Evolutionary conservation across 148 eudicot species (phyloP).

Genomic region (Fagopyrum homotropicum): DNA sequence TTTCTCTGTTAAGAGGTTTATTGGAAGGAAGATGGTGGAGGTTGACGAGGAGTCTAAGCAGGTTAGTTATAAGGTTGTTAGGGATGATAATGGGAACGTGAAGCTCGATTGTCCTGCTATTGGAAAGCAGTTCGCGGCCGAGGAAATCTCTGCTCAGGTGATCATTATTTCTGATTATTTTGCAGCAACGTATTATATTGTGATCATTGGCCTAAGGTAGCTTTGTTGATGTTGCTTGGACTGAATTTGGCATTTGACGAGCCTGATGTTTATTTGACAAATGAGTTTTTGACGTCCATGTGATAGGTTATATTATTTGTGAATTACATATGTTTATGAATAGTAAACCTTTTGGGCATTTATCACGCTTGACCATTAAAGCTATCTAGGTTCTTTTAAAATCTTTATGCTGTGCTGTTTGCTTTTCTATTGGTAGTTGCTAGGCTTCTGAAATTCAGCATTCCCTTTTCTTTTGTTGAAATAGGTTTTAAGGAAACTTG

Average conservation of each 20-base stretch:
- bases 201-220: not conserved
- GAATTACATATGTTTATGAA: not conserved
- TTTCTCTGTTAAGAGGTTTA: slow-evolving; percentile 87
- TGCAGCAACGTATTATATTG: not conserved
- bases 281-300: not conserved
- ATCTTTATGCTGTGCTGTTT: not conserved
- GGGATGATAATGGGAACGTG: slow-evolving; percentile 90
- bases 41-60: slow-evolving; percentile 96
- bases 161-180: not conserved
- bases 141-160: slow-evolving; percentile 97
- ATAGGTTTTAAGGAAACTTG: slow-evolving; percentile 93
- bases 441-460: not conserved
- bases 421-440: too few relatives aligned
- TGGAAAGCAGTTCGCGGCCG: slow-evolving; percentile 88
- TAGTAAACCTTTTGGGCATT: not conserved
- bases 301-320: not conserved
- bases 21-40: slow-evolving; percentile 92
- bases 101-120: slow-evolving; percentile 97
- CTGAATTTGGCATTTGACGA: not conserved
- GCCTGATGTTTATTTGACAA: not conserved
- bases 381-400: not conserved
- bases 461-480: not conserved
- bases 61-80: slow-evolving; percentile 69
- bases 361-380: not conserved
- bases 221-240: not conserved